Base-by-base conservation (phyloP, 75 land plant species). In the Pinus taeda region DNA sequence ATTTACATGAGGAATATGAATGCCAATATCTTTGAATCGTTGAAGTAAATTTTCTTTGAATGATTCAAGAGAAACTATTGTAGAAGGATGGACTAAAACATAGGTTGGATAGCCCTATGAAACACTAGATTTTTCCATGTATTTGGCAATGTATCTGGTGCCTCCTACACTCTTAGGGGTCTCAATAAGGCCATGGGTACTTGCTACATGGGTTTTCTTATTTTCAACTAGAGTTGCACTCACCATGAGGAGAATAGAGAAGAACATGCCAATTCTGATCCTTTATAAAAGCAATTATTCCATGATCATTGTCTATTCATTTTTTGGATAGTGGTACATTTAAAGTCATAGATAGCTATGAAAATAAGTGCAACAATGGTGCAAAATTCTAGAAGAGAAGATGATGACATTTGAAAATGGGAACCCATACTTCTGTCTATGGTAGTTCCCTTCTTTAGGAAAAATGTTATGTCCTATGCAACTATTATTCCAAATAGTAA, bases 361-460 rank as follows among this genome's bases (percentile, higher is more conserved):
- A 76, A 64, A 11, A 80, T 30, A 5, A 80, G 59, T 15, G 64
- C 77, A 59, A 56, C 15, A 42, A 85, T 21, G 36, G 59, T 22
- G 77, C 62, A 42, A 29, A 82, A 26, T 15, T 60, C 71, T 26
- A 61, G 57, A 14, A 84, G 59, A 0, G 86, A 81, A 3, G 75
- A 77, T 18, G 86, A 45, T 17, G 84, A 83, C 56, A 81, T 58
- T 58, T 81, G 14, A 79, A 84, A 77, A 79, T 76, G 53, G 13
- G 76, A 75, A 0, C 79, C 84, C 76, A 84, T 61, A 64, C 60
- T 62, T 5, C 79, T 29, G 22, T 84, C 86, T 79, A 84, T 72
- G 55, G 84, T 81, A 36, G 21, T 57, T 57, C 86, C 86, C 29
- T 84, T 80, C 29, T 73, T 57, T n/a, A 78, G 20, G 26, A 30